Base-by-base conservation (phyloP, 163 green algal species). In the Trebouxia gelatinosa region DNA sequence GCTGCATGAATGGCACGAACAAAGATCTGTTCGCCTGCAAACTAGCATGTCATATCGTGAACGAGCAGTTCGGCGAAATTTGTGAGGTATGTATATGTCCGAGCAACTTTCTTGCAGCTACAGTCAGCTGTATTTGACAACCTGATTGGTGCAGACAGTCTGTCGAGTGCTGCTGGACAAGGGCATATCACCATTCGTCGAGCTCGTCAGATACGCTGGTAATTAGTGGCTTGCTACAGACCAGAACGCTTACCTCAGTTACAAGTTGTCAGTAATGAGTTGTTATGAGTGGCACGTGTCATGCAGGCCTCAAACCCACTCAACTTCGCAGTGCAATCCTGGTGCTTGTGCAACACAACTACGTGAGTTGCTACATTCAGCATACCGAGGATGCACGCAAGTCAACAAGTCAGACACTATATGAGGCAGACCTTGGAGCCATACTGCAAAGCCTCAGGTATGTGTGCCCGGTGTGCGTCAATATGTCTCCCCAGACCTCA, bases 281-380 rank as follows among this genome's bases (percentile, higher is more conserved):
- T n/a, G n/a, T n/a, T n/a, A n/a, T n/a, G n/a, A n/a, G n/a, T n/a
- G n/a, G n/a, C n/a, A n/a, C n/a, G n/a, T 23, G n/a, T 57, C 11
- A 19, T 78, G 37, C 80, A 90, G 68, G 66, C 26, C 48, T 92
- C 59, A 51, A 80, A 1, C 21, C 64, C 2, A 0, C 38, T 5
- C 68, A 82, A 40, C 78, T 95, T 31, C 81, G 85, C 37, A 78
- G 86, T 54, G 83, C 83, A 11, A 79, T 95, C 51, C 76, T 95
- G 77, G 81, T 93, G 26, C 78, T 95, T 29, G 80, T 95, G 5
- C 90, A 94, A 81, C 90, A 94, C 70, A 88, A 91, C 84, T 91
- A 79, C 32, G 80, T 92, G 1, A 71, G 37, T 26, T 85, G 77
- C 29, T 92, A 89, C 74, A 54, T 89, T 16, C 84, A 92, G 71